Evolutionary conservation across 164 flowering plant species (phyloP).

Genomic region (Annona squamosa): DNA sequence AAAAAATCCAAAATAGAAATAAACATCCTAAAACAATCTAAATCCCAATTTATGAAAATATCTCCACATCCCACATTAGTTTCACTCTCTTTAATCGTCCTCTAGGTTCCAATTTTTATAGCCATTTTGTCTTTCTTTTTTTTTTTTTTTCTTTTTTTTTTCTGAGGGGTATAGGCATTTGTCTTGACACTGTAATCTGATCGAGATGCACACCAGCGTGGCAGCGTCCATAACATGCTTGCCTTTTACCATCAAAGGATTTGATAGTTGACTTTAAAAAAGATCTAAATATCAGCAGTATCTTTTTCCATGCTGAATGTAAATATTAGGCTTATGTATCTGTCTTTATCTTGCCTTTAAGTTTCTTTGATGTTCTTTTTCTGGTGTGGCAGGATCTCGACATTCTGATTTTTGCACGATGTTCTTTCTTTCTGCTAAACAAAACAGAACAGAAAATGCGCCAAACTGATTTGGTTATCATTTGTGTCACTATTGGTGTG

Average conservation of each 20-base stretch:
- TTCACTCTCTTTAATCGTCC: background rate
- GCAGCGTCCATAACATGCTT: background rate
- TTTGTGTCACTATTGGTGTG: constrained; percentile 71
- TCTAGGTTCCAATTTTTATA: background rate
- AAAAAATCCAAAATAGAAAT: too few relatives aligned
- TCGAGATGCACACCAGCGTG: background rate
- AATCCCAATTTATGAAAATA: too few relatives aligned
- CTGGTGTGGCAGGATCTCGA: background rate
- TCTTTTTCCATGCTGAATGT: background rate
- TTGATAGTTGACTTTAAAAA: background rate
- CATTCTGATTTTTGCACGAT: constrained; percentile 38
- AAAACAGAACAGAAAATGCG: constrained; percentile 42
- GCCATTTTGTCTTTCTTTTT: background rate
- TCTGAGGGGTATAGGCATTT: background rate
- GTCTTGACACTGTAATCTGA: background rate
- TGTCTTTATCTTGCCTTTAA: background rate
- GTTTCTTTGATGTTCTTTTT: background rate
- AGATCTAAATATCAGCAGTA: too few relatives aligned
- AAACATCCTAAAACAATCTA: too few relatives aligned
- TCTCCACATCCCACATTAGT: background rate
- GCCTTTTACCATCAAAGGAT: background rate
- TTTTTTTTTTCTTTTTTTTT: background rate
- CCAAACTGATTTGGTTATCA: constrained; percentile 48
- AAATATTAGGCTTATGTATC: background rate
- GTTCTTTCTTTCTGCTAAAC: constrained; percentile 24